Conservation (phyloP, 2,329 filamentous ascomycete genomes). For the Metarhizium robertsii region DNA sequence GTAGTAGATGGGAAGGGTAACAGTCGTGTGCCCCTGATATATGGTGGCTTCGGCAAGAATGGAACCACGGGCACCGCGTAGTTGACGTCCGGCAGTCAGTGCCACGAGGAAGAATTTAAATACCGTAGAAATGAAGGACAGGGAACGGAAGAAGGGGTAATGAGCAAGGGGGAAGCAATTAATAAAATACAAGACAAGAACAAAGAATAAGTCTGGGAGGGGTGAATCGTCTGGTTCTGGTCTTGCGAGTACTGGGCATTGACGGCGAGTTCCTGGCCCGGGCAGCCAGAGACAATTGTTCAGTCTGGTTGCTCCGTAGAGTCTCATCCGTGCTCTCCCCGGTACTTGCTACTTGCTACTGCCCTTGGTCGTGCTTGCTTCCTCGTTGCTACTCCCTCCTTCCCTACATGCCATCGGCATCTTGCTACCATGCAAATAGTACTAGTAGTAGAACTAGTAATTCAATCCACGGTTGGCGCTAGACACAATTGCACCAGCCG, state of each 20-base stretch:
- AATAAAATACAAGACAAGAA: neutral
- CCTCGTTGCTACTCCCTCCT: no score
- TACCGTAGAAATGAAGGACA: neutral
- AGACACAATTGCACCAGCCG: neutral
- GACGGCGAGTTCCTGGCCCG: neutral
- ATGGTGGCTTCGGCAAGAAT: neutral
- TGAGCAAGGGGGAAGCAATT: neutral
- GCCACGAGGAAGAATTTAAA: neutral
- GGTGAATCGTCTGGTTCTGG: neutral
- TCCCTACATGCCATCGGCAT: no score
- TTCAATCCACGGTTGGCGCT: neutral
- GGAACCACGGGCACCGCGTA: neutral
- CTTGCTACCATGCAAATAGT: no score
- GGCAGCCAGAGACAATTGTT: neutral
- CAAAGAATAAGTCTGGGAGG: neutral
- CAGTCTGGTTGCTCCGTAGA: no score
- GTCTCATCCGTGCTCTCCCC: no score
- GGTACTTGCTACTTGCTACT: no score
- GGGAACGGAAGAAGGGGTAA: neutral
- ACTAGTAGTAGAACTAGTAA: no score
- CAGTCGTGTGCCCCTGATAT: neutral
- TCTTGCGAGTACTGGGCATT: neutral
- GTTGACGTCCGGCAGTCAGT: neutral
- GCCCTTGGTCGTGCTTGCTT: no score
- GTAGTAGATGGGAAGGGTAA: neutral